These are phyloP conservation scores for Lentithecium fluviatile DNA, from an alignment of 495 filamentous ascomycete species.

Conservation along the genomic window DNA sequence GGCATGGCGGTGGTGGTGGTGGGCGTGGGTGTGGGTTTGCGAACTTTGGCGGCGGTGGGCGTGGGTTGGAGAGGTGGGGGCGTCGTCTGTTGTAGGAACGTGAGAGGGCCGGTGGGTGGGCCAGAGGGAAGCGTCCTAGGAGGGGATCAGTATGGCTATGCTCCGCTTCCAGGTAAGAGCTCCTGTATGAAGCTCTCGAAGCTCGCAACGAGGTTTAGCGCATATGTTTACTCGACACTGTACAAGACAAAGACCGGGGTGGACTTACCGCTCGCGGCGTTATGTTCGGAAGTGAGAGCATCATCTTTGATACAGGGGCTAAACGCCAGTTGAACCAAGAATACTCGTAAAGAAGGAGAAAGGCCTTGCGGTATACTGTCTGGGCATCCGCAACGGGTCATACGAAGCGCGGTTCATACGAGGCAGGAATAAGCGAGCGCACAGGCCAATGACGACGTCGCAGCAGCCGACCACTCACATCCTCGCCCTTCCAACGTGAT, in stretches of 20 bases:
- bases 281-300: conserved; percentile 21
- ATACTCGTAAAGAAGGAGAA: not conserved
- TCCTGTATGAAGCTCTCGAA: not conserved
- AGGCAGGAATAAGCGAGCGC: too few relatives aligned
- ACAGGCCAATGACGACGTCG: too few relatives aligned
- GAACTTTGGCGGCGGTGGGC: conserved; percentile 23
- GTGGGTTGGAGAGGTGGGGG: conserved; percentile 21
- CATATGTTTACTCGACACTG: not conserved
- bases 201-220: conserved; percentile 8
- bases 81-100: conserved; percentile 18
- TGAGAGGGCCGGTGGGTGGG: conserved; percentile 18
- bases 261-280: conserved; percentile 20
- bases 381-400: too few relatives aligned
- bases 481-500: too few relatives aligned
- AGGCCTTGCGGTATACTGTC: too few relatives aligned
- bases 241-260: not conserved
- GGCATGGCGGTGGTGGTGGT: conserved; percentile 20
- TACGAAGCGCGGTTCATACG: too few relatives aligned
- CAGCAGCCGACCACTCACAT: too few relatives aligned
- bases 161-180: not conserved
- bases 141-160: not conserved
- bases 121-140: conserved; percentile 32
- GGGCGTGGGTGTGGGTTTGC: conserved; percentile 13
- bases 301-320: not conserved
- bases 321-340: not conserved